phyloP scores from a whole-genome alignment of 2,329 filamentous ascomycete species.

The Phyllosticta citribraziliensis region DNA sequence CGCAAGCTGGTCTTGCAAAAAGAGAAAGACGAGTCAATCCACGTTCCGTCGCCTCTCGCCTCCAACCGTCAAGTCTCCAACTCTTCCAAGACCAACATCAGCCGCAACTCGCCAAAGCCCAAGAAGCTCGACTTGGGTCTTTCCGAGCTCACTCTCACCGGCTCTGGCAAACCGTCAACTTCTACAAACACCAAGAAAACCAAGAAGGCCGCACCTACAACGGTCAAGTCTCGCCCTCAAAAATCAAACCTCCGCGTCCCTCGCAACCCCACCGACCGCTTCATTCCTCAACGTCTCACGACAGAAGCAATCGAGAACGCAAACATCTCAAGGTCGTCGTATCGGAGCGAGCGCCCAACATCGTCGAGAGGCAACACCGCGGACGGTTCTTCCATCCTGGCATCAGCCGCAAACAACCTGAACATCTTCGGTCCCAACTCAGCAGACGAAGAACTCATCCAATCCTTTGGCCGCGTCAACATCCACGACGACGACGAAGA shows the following conservation, averaged over 20 bases:
- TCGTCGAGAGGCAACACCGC: constrained; percentile 58
- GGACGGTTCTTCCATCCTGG: constrained; percentile 67
- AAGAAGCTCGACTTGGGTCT: constrained; percentile 85
- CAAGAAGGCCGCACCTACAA: constrained; percentile 23
- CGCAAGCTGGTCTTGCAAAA: constrained; percentile 11
- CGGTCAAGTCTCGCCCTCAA: constrained; percentile 22
- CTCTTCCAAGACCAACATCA: constrained; percentile 96
- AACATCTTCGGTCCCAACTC: constrained; percentile 50
- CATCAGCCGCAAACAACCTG: constrained; percentile 60
- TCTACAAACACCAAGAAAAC: constrained; percentile 42
- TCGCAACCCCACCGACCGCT: constrained; percentile 73
- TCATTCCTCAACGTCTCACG: constrained; percentile 87
- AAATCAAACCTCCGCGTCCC: constrained; percentile 20
- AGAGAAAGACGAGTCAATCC: constrained; percentile 8
- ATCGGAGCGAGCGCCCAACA: constrained; percentile 44
- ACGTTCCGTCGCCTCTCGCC: constrained; percentile 8
- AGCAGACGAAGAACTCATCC: constrained; percentile 50
- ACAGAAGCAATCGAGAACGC: constrained; percentile 80
- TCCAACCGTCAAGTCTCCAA: constrained; percentile 26
- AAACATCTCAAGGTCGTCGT: constrained; percentile 45
- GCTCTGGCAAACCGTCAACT: constrained; percentile 53
- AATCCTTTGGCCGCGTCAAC: constrained; percentile 37
- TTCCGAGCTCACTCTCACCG: constrained; percentile 84
- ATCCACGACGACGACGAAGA: constrained; percentile 52
- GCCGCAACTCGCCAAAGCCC: constrained; percentile 61